Percentiles rank a stretch among this genome's conserved stretches.
phyloP scores from a whole-genome alignment of 2,329 filamentous ascomycete species.

The Calonectria pauciramosa region DNA sequence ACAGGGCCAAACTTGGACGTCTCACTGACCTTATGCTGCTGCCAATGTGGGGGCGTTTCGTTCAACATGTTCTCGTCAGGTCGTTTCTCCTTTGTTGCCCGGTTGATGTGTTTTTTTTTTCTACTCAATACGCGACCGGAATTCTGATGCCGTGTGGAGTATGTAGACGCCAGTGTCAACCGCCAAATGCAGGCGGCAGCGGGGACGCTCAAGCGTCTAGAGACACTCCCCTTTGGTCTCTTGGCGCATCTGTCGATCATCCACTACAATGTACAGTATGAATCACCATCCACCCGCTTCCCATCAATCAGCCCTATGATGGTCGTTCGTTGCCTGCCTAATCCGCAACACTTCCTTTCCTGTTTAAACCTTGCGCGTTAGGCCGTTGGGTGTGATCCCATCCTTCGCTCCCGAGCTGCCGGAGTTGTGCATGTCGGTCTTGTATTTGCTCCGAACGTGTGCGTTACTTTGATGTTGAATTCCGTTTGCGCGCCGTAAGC shows the following conservation, averaged over 20 bases:
- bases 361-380: neutral
- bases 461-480: conserved; percentile 2
- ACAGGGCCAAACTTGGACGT: neutral
- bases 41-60: neutral
- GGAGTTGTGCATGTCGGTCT: conserved; percentile 3
- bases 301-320: neutral
- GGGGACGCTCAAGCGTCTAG: neutral
- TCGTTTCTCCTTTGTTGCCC: neutral
- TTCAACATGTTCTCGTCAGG: neutral
- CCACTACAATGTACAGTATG: neutral
- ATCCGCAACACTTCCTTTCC: neutral
- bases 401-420: neutral
- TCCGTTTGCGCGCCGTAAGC: neutral
- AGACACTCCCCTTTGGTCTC: neutral
- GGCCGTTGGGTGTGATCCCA: neutral
- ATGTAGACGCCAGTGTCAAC: neutral
- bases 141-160: neutral
- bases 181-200: conserved; percentile 2
- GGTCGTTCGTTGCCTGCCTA: neutral
- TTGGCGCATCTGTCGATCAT: neutral
- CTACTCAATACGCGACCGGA: conserved; percentile 5
- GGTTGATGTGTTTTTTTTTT: conserved; percentile 6
- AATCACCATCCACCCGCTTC: neutral
- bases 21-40: neutral
- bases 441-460: neutral